A percentile compares a stretch with the other conserved stretches of the same genome.
Evolutionary conservation across 2,329 filamentous ascomycete species (phyloP).

Genomic region (Fusarium siculi): DNA sequence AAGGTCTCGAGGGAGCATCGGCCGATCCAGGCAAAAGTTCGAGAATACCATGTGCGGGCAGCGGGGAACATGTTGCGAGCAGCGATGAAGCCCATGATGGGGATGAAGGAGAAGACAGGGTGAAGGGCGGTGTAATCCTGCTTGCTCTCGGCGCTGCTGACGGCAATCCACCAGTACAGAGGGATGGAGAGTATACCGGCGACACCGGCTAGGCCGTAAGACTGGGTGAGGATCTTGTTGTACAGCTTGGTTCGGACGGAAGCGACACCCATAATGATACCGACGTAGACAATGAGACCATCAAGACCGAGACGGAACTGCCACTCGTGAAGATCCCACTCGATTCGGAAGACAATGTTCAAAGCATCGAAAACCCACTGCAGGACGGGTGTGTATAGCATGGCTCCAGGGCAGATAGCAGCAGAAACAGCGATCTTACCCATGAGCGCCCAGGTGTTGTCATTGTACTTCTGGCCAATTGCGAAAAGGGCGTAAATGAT

Average conservation of each 20-base stretch:
- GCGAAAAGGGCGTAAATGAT: conserved; percentile 64
- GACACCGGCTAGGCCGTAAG: conserved; percentile 29
- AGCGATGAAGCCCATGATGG: conserved; percentile 62
- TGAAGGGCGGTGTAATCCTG: conserved; percentile 60
- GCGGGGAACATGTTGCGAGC: conserved; percentile 58
- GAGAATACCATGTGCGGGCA: conserved; percentile 45
- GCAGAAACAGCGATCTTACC: conserved; percentile 60
- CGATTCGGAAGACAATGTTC: conserved; percentile 55
- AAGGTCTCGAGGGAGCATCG: conserved; percentile 68
- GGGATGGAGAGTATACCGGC: conserved; percentile 37
- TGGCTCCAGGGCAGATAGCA: conserved; percentile 49
- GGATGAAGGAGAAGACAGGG: conserved; percentile 64
- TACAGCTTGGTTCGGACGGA: conserved; percentile 32
- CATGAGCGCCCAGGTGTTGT: conserved; percentile 54
- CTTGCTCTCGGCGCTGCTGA: conserved; percentile 34
- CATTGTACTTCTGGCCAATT: conserved; percentile 55
- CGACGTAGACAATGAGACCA: conserved; percentile 65
- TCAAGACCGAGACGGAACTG: conserved; percentile 63
- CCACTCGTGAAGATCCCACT: conserved; percentile 60
- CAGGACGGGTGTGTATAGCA: conserved; percentile 28
- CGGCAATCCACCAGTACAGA: conserved; percentile 48
- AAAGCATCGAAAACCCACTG: conserved; percentile 46
- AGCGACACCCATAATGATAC: conserved; percentile 57
- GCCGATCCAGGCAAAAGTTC: conserved; percentile 63
- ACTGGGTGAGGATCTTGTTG: conserved; percentile 34